These are phyloP conservation scores for Trichomonascaceae sp. DNA, from an alignment of 1,139 yeast genomes.

Conservation along the genomic window DNA sequence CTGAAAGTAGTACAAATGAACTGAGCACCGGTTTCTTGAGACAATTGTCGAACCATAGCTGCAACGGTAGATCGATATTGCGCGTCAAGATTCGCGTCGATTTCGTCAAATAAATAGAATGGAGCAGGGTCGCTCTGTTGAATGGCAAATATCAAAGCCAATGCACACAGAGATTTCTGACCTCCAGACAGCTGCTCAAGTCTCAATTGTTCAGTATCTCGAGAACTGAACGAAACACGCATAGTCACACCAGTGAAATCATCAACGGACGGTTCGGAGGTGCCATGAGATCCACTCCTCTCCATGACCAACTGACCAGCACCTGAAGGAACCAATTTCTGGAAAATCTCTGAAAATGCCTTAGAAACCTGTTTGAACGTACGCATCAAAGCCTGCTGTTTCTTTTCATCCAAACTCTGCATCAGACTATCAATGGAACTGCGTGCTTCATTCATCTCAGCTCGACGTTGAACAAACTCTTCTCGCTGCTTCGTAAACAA, in stretches of 20 bases:
- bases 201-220: conserved; percentile 76
- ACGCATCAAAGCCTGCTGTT: conserved; percentile 73
- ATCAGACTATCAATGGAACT: conserved; percentile 70
- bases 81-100: conserved; percentile 91
- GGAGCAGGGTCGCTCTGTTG: conserved; percentile 97
- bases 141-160: conserved; percentile 86
- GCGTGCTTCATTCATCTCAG: conserved; percentile 65
- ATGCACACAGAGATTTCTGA: conserved; percentile 91
- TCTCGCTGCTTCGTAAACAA: conserved; percentile 70
- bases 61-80: conserved; percentile 92
- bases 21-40: conserved; percentile 56
- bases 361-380: conserved; percentile 74
- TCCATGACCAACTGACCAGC: conserved; percentile 69
- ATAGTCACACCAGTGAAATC: conserved; percentile 79
- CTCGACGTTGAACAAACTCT: conserved; percentile 53
- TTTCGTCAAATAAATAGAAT: conserved; percentile 89
- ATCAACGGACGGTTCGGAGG: conserved; percentile 33
- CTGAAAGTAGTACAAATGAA: conserved; percentile 95
- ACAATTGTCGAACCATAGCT: conserved; percentile 56
- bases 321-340: conserved; percentile 77
- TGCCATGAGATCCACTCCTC: conserved; percentile 31
- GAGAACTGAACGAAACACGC: conserved; percentile 84
- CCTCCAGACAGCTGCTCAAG: conserved; percentile 95
- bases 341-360: conserved; percentile 70
- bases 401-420: conserved; percentile 64